Base-by-base conservation (phyloP, 345 rosid genomes). In the Melaleuca alternifolia region DNA sequence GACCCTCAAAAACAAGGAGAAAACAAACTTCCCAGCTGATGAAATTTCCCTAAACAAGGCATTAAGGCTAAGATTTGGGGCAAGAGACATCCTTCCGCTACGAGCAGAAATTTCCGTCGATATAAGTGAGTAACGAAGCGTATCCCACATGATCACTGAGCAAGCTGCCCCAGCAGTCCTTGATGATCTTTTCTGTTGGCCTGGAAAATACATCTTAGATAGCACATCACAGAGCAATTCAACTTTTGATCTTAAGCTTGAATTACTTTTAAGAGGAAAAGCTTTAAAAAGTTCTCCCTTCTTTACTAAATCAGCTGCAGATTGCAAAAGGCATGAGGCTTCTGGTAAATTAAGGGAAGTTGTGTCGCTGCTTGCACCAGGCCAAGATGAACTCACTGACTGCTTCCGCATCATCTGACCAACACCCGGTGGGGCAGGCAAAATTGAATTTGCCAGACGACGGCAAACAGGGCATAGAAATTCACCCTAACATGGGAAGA, bases 391-490 rank as follows among this genome's bases (percentile, higher is more conserved):
- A 87, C 87, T 85, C 90, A 88, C 65, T 62, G 96, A 92, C 88
- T 89, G 94, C 92, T 89, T 91, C 89, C 92, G 84, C 82, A 89
- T 90, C 87, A 89, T 90, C 87, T 87, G 89, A 65, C 91, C 88
- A 90, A 90, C 89, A 84, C 87, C 94, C 59, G 94, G 92, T 85
- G 90, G 86, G 13, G 94, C 92, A 86, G 99, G 98, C 92, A 97
- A 88, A 86, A 93, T 89, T 48, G 98, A 94, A 92, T 97, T 97
- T 59, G 96, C 98, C 53, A 96, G 93, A 51, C 93, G 93, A 62
- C 99, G 99, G 86, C 99, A 97, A 83, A 93, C 96, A 85, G 99
- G 99, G 87, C 99, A 97, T 52, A 97, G 96, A 90, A 97, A 95
- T 92, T 97, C 99, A 84, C 97, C 99, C 99, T 97, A 90, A 83